A percentile compares a stretch with the other conserved stretches of the same genome.
Conservation (phyloP, 2,329 filamentous ascomycete genomes). For the Chaetoscypha palmicola region DNA sequence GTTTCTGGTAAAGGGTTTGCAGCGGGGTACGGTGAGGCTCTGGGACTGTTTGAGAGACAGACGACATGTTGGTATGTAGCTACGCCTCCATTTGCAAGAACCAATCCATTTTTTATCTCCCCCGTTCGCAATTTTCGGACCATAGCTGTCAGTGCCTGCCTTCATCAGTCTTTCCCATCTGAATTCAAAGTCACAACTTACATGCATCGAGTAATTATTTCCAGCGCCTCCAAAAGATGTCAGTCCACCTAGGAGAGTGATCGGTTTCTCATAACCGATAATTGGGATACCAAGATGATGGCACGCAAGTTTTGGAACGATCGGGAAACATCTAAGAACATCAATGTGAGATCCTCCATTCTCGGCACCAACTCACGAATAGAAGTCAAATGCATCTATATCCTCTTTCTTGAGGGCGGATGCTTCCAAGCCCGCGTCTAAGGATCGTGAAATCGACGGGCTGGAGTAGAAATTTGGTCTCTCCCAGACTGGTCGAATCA, state of each 20-base stretch:
- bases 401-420: slow-evolving; percentile 42
- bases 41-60: slow-evolving; percentile 44
- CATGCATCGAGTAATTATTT: slow-evolving; percentile 66
- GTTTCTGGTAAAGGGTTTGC: slow-evolving; percentile 38
- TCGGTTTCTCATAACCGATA: slow-evolving; percentile 38
- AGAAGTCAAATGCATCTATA: slow-evolving; percentile 57
- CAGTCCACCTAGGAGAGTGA: slow-evolving; percentile 57
- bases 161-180: background rate
- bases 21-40: slow-evolving; percentile 39
- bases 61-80: slow-evolving; percentile 60
- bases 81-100: slow-evolving; percentile 60
- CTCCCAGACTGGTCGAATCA: slow-evolving; percentile 47
- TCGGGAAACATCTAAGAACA: slow-evolving; percentile 54
- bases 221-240: slow-evolving; percentile 65
- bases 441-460: slow-evolving; percentile 49
- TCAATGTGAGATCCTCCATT: slow-evolving; percentile 2
- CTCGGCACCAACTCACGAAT: slow-evolving; percentile 40
- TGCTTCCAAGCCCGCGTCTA: slow-evolving; percentile 45
- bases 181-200: slow-evolving; percentile 27
- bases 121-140: slow-evolving; percentile 43
- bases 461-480: slow-evolving; percentile 51
- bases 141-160: slow-evolving; percentile 47
- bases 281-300: slow-evolving; percentile 50
- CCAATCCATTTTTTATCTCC: slow-evolving; percentile 43
- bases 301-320: slow-evolving; percentile 60